Base-by-base conservation (phyloP, 2,329 filamentous ascomycete genomes). In the Sphaceloma murrayae region DNA sequence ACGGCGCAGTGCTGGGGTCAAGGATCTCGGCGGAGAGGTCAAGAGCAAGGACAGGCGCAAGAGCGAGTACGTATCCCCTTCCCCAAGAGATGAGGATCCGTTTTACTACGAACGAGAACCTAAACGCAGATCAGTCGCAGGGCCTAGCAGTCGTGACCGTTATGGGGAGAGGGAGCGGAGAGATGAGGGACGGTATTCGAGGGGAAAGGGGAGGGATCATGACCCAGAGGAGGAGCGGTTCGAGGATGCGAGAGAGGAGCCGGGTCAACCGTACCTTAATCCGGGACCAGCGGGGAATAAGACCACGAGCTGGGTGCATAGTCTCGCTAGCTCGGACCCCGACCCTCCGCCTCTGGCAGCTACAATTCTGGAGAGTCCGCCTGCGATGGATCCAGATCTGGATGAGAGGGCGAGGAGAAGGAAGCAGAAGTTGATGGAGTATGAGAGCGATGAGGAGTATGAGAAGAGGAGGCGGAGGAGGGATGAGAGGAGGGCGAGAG, bases 271-370 rank as follows among this genome's bases (percentile, higher is more conserved):
- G 2, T 40, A 40, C 9, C 14, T 40, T 2, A 27, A 40, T 4
- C 36, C 36, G 11, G 10, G 24, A 9, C 14, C 56, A 54, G 16
- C 55, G 53, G 26, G 26, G 13, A 22, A 71, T 57, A 71, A 71
- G 57, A 71, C 68, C 4, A 62, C 62, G 1, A 68, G 64, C 0
- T 72, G 68, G 68, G 67, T 72, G 6, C 57, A 70, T 46, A 64
- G 59, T 1, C 53, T 72, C 40, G 64, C 61, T 42, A 62, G 64
- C 34, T 64, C 67, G 22, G 67, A 67, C 14, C 67, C 68, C 3
- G 62, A 65, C 4, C 67, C 67, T 3, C 63, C 66, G 2, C 67
- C 67, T 2, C 49, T 63, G 17, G 61, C 63, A 38, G 66, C 65
- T 46, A 71, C 68, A 2, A 68, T 72, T 34, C 56, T 72, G 46